phyloP scores from a whole-genome alignment of 1,139 yeast species.

The Ogataea hybrid region DNA sequence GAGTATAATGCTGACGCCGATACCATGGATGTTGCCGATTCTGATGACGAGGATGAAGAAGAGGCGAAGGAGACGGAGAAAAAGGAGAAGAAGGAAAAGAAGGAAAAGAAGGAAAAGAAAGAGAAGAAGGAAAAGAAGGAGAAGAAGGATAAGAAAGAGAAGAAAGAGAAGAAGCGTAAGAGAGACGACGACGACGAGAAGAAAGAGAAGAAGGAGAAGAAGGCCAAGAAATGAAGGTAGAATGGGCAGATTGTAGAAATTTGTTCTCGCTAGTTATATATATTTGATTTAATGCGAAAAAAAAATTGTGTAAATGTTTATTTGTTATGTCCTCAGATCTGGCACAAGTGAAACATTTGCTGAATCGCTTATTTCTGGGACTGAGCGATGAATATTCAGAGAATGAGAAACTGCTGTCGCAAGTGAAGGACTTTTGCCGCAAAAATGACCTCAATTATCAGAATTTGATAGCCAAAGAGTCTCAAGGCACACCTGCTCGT shows the following conservation, averaged over 20 bases:
- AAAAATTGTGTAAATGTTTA: no score
- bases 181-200: constrained; percentile 46
- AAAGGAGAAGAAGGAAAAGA: constrained; percentile 42
- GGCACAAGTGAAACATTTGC: constrained; percentile 20
- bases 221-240: constrained; percentile 41
- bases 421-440: constrained; percentile 18
- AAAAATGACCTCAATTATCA: constrained; percentile 19
- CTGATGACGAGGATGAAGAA: constrained; percentile 43
- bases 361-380: constrained; percentile 28
- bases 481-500: neutral
- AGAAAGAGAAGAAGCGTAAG: constrained; percentile 48
- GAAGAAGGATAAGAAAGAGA: constrained; percentile 37
- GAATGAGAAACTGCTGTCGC: constrained; percentile 17
- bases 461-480: constrained; percentile 3
- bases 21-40: constrained; percentile 47
- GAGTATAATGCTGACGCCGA: constrained; percentile 96
- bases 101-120: constrained; percentile 39
- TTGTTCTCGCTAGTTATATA: constrained; percentile 12
- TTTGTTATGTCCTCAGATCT: constrained; percentile 11
- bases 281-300: constrained; percentile 12
- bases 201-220: constrained; percentile 37
- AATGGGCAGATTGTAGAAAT: constrained; percentile 6
- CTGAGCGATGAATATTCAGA: constrained; percentile 28
- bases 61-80: constrained; percentile 42
- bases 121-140: constrained; percentile 36